These are phyloP conservation scores for Ophiocordyceps sinensis DNA, from an alignment of 2,329 filamentous ascomycete species.

Conservation along the genomic window DNA sequence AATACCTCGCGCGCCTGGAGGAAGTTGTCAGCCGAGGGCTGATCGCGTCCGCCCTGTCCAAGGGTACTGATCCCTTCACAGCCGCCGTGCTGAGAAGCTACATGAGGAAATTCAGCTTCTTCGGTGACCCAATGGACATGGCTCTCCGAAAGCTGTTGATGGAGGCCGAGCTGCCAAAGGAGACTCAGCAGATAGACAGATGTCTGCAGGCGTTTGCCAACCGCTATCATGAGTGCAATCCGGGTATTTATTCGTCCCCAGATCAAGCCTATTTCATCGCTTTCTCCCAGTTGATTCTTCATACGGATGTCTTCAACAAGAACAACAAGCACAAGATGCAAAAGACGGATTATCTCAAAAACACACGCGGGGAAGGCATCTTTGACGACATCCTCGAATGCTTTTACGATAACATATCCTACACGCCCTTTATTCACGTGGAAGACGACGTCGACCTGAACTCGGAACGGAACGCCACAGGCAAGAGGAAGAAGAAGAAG, in stretches of 20 bases:
- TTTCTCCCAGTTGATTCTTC: constrained; percentile 89
- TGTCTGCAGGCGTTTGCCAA: constrained; percentile 91
- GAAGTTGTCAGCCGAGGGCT: constrained; percentile 64
- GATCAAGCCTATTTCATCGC: constrained; percentile 98
- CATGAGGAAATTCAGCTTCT: constrained; percentile 90
- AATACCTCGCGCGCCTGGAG: constrained; percentile 75
- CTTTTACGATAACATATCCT: constrained; percentile 97
- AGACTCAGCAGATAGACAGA: constrained; percentile 95
- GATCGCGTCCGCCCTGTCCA: constrained; percentile 75
- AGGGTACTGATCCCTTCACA: constrained; percentile 73
- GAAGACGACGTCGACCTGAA: constrained; percentile 80
- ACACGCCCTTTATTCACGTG: constrained; percentile 95
- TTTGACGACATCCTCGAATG: constrained; percentile 86
- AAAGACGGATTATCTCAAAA: constrained; percentile 87
- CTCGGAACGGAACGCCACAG: constrained; percentile 54
- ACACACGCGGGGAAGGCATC: constrained; percentile 83
- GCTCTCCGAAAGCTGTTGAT: constrained; percentile 88
- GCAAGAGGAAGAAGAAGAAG: constrained; percentile 50
- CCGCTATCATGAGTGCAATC: constrained; percentile 95
- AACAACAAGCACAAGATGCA: constrained; percentile 99
- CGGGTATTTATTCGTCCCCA: constrained; percentile 77
- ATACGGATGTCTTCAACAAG: constrained; percentile 99
- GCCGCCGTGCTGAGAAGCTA: constrained; percentile 79
- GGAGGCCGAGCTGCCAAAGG: constrained; percentile 90
- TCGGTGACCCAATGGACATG: constrained; percentile 97